Conservation (phyloP, 2,329 filamentous ascomycete species). For the Penicillium fuscoglaucum region DNA sequence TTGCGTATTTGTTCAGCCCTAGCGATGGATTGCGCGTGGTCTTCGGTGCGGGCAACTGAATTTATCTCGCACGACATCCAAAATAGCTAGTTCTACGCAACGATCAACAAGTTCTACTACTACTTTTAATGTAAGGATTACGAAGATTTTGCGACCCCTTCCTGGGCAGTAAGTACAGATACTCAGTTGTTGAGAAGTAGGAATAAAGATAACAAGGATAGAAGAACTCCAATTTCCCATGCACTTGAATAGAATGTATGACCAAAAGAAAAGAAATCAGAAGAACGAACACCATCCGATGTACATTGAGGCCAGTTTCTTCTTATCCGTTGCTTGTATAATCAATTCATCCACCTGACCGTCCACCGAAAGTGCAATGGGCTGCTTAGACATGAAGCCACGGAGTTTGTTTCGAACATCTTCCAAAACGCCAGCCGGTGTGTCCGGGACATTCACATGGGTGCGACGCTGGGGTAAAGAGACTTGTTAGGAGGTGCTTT, state of each 20-base stretch:
- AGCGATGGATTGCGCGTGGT: not conserved
- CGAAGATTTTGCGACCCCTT: too few relatives aligned
- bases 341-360: constrained; percentile 97
- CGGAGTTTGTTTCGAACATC: constrained; percentile 83
- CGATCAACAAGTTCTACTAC: not conserved
- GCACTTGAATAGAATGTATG: not conserved
- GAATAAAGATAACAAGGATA: not conserved
- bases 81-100: not conserved
- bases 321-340: constrained; percentile 75
- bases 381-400: constrained; percentile 81
- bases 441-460: constrained; percentile 59
- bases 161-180: not conserved
- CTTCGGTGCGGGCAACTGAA: not conserved
- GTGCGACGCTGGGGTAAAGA: constrained; percentile 49
- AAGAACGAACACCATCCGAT: constrained; percentile 86
- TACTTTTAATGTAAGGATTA: not conserved
- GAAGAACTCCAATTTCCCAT: not conserved
- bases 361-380: constrained; percentile 89
- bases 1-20: not conserved
- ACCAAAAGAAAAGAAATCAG: constrained; percentile 32
- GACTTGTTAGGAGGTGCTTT: not conserved
- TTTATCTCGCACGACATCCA: not conserved
- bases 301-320: constrained; percentile 88
- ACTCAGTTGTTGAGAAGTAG: not conserved
- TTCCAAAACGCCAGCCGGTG: constrained; percentile 79